Evolutionary conservation across 805 yeast genomes (phyloP), one percentile per base, ranked within the genome.

Genomic region (Pichia paraexigua): DNA sequence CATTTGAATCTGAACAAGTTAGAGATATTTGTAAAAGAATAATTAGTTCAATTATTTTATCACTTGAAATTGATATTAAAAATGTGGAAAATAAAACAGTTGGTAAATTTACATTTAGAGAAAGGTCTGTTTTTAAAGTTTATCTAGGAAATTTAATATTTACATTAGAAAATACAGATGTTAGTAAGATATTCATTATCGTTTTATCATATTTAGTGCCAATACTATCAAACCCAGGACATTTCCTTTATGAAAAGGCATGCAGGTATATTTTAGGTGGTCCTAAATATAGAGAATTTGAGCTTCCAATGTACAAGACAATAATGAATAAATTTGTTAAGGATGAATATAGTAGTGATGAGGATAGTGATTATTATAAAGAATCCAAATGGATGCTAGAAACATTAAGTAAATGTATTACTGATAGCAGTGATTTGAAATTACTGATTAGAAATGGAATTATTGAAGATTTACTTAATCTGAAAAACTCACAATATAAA

Each of bases 161-260:
- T 58, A 71, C 78, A 0, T 48, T 73, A 21, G 62, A 59, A 21
- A 42, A 49, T 1, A 50, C 18, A 10, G 32, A 43, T 13, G 46
- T 76, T 7, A 60, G 81, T 0, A 75, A 82, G 3, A 55, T 84
- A 18, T 69, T 82, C n/a, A 77, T 85, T 67, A 68, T 72, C 18
- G 62, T 80, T 50, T 65, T 83, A 41, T 76, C 88, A 0, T 74
- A 77, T 48, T 63, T 89, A 40, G 68, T 80, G 5, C 77, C 79
- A 3, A 71, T 87, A 2, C 63, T 87, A 52, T 64, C 73, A 7
- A 80, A 83, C 54, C 96, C 97, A 0, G 79, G 82, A 0, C 92
- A 87, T 55, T 76, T 74, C 58, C 64, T 92, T 21, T 87, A 84
- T 64, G 96, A 90, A 56, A 79, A 80, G 57, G 79, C 80, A 0